These are phyloP conservation scores for Cercospora sp. DNA, from an alignment of 2,329 filamentous ascomycete species.

Conservation along the genomic window DNA sequence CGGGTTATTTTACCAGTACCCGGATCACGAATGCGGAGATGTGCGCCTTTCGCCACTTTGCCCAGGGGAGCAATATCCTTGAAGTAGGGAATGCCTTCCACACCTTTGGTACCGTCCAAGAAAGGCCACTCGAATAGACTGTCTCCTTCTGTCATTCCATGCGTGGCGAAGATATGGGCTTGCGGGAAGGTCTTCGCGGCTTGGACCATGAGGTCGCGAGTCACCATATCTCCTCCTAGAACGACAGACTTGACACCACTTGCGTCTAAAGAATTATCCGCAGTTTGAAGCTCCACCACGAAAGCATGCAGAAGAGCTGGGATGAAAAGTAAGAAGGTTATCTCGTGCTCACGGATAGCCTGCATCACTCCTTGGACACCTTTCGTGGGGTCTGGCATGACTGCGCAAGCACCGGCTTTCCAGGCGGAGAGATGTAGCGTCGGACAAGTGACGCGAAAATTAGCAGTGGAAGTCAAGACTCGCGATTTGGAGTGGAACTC, in stretches of 20 bases:
- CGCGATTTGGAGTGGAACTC: background rate
- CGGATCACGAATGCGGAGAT: constrained; percentile 24
- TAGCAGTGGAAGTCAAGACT: constrained; percentile 13
- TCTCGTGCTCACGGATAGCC: constrained; percentile 19
- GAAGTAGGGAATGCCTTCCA: constrained; percentile 20
- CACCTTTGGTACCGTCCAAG: background rate
- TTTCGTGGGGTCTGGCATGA: constrained; percentile 21
- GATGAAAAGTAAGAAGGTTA: constrained; percentile 22
- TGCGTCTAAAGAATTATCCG: constrained; percentile 3
- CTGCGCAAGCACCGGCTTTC: constrained; percentile 22
- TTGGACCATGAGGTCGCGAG: constrained; percentile 18
- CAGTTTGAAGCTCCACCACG: constrained; percentile 11
- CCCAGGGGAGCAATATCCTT: constrained; percentile 26
- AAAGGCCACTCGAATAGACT: constrained; percentile 26
- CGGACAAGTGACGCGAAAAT: constrained; percentile 28
- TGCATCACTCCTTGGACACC: constrained; percentile 13
- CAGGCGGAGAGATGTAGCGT: constrained; percentile 16
- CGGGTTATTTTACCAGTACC: constrained; percentile 13
- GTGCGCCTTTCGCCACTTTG: constrained; percentile 13
- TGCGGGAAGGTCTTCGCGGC: constrained; percentile 18
- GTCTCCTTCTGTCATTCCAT: constrained; percentile 29
- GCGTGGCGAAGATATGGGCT: constrained; percentile 13
- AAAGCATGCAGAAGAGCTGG: constrained; percentile 23
- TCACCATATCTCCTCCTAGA: constrained; percentile 25
- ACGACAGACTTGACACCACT: constrained; percentile 7